phyloP scores from a whole-genome alignment of 2,329 filamentous ascomycete species.

The Cladophialophora bantiana region DNA sequence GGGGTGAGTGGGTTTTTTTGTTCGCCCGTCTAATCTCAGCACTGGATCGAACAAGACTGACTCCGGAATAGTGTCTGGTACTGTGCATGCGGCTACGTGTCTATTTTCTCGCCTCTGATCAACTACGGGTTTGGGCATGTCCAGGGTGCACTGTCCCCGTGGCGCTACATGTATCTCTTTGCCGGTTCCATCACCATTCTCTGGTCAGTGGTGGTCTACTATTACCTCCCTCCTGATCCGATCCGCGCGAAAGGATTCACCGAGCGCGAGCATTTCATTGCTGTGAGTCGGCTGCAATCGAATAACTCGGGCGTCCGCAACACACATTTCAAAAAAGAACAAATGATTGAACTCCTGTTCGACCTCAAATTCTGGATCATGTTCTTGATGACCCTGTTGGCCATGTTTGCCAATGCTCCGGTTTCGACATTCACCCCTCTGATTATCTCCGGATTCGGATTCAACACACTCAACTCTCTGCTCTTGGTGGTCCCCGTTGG shows the following conservation, averaged over 20 bases:
- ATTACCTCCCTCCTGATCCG: constrained; percentile 70
- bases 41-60: background rate
- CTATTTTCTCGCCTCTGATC: constrained; percentile 58
- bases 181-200: constrained; percentile 68
- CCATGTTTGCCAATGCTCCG: constrained; percentile 73
- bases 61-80: constrained; percentile 23
- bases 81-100: constrained; percentile 51
- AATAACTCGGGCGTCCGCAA: constrained; percentile 70
- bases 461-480: constrained; percentile 68
- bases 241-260: constrained; percentile 73
- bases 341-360: constrained; percentile 62
- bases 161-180: constrained; percentile 75
- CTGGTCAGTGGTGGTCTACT: constrained; percentile 63
- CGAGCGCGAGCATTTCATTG: constrained; percentile 66
- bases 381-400: constrained; percentile 70
- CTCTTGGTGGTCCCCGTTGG: constrained; percentile 62
- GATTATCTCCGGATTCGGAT: constrained; percentile 75
- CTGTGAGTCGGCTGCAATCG: constrained; percentile 67
- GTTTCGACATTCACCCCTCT: constrained; percentile 70
- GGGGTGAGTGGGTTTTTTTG: constrained; percentile 44
- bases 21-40: background rate
- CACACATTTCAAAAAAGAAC: constrained; percentile 64
- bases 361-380: constrained; percentile 71
- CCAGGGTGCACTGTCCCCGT: constrained; percentile 61
- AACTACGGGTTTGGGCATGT: constrained; percentile 74